Percentiles rank a stretch among this genome's conserved stretches.
phyloP scores from a whole-genome alignment of 2,329 filamentous ascomycete genomes.

The Sarocladiaceae sp. region DNA sequence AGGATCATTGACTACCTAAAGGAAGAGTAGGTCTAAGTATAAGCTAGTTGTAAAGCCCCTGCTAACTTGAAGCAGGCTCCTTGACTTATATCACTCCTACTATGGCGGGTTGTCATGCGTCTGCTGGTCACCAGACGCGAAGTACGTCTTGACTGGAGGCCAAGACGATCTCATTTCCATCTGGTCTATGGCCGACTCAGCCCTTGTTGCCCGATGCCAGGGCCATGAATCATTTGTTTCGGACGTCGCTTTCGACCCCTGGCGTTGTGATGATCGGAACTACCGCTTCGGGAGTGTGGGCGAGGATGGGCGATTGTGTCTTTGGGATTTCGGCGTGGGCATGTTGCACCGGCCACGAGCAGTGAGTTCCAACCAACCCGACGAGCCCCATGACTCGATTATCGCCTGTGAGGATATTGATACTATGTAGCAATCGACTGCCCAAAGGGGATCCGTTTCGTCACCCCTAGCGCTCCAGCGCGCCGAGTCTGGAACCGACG shows the following conservation, averaged over 20 bases:
- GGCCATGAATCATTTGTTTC: conserved; percentile 96
- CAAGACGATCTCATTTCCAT: conserved; percentile 96
- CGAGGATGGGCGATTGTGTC: conserved; percentile 80
- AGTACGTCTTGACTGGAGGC: conserved; percentile 90
- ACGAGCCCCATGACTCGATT: conserved; percentile 15
- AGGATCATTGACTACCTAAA: conserved; percentile 87
- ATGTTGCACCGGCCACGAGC: conserved; percentile 91
- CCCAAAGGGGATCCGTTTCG: conserved; percentile 45
- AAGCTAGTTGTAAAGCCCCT: no score
- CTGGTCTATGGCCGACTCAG: conserved; percentile 80
- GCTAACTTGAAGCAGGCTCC: conserved; percentile 48
- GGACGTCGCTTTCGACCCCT: conserved; percentile 88
- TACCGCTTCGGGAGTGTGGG: conserved; percentile 96
- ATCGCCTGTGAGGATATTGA: background rate
- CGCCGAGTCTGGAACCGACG: conserved; percentile 47
- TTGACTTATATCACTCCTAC: conserved; percentile 83
- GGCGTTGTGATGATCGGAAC: conserved; percentile 91
- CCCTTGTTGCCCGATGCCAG: conserved; percentile 84
- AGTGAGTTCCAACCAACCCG: conserved; percentile 42
- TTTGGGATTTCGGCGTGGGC: conserved; percentile 97
- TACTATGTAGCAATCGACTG: conserved; percentile 8
- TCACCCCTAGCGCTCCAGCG: conserved; percentile 43
- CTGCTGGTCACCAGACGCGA: conserved; percentile 95
- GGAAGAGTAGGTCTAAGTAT: conserved; percentile 60
- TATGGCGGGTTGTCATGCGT: conserved; percentile 91